Percentiles rank a stretch among this genome's conserved stretches.
These are phyloP conservation scores for Chaetomium cochliodes DNA, from an alignment of 495 filamentous ascomycete genomes.

Conservation along the genomic window DNA sequence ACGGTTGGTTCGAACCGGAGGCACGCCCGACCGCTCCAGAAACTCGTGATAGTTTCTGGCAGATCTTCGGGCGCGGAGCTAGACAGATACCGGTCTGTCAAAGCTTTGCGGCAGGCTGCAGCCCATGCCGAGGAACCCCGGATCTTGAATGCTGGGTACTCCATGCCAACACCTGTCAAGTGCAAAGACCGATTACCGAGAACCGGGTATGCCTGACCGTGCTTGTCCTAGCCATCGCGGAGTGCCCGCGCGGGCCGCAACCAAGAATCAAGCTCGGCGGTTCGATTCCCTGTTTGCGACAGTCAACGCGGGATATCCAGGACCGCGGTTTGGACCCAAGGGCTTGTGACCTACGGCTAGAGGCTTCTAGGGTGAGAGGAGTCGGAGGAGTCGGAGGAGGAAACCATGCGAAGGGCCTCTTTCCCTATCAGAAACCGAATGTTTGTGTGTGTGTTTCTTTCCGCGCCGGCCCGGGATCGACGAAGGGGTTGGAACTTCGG, in stretches of 20 bases:
- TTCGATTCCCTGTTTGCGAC: background rate
- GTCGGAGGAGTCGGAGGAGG: background rate
- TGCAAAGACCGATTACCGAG: background rate
- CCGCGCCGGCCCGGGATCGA: background rate
- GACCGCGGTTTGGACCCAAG: conserved; percentile 3
- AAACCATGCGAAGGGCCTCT: background rate
- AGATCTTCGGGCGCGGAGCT: background rate
- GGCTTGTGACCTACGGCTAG: background rate
- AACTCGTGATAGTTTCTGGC: background rate
- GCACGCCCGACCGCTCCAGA: background rate
- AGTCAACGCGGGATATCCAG: background rate
- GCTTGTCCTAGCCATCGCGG: background rate
- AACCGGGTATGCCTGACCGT: background rate
- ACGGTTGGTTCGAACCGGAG: background rate
- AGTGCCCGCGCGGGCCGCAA: conserved; percentile 3
- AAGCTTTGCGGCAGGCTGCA: background rate
- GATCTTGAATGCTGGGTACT: background rate
- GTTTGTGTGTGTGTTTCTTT: background rate
- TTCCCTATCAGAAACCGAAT: background rate
- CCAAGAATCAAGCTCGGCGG: background rate
- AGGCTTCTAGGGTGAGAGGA: background rate
- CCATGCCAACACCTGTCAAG: background rate
- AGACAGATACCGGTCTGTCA: background rate
- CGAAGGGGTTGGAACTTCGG: background rate
- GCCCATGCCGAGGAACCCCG: background rate